These are phyloP conservation scores for Skeletonema marinoi DNA, from an alignment of 108 stramenopile genomes.

Conservation along the genomic window DNA sequence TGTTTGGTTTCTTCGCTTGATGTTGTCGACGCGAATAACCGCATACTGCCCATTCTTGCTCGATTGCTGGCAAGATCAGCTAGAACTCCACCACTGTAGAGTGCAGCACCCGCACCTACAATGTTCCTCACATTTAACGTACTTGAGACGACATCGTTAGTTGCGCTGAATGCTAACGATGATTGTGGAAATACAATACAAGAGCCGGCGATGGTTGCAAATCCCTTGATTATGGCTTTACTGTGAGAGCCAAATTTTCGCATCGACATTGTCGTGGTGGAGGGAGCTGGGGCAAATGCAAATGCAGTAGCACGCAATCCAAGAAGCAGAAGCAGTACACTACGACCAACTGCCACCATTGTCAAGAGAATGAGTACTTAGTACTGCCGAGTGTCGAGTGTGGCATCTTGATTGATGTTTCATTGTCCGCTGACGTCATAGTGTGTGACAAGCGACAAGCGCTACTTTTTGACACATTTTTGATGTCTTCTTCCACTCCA, in stretches of 20 bases:
- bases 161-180: conserved; percentile 4
- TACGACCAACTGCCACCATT: background rate
- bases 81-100: background rate
- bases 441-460: no score
- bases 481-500: no score
- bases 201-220: background rate
- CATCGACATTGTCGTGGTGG: background rate
- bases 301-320: background rate
- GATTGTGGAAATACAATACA: conserved; percentile 7
- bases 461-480: no score
- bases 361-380: no score
- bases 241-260: background rate
- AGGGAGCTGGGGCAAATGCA: background rate
- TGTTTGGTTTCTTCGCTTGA: background rate
- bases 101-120: background rate
- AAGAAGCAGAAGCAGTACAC: background rate
- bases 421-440: no score
- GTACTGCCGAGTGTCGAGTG: no score
- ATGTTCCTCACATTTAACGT: background rate
- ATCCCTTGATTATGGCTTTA: background rate
- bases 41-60: background rate
- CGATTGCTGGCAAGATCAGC: background rate
- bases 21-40: background rate
- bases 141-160: background rate
- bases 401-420: no score